Conservation (phyloP, 345 rosid species). For the Citrus sp. region DNA sequence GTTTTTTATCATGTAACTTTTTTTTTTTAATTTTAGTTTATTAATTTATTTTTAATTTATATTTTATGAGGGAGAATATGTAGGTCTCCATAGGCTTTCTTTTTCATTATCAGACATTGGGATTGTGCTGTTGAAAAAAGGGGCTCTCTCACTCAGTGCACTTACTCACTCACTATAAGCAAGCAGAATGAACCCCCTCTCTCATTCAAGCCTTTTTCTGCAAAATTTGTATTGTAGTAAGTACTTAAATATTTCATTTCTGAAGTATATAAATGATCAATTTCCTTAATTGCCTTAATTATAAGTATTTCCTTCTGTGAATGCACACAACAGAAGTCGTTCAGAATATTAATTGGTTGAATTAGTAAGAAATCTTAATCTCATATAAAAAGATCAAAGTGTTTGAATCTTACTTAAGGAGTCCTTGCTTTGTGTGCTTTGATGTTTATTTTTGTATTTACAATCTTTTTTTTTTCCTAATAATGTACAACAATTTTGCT, state of each 20-base stretch:
- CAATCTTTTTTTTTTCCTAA: not conserved
- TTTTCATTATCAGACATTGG: conserved; percentile 40
- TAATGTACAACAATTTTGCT: conserved; percentile 16
- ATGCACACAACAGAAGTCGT: not conserved
- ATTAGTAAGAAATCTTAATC: not conserved
- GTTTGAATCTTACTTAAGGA: not conserved
- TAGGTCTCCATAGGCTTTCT: conserved; percentile 30
- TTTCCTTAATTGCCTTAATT: conserved; percentile 3
- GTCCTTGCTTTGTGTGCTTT: not conserved
- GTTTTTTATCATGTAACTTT: not conserved
- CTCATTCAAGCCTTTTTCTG: conserved; percentile 3
- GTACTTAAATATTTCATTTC: conserved; percentile 15
- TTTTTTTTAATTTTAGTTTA: not conserved
- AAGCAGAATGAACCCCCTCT: not conserved
- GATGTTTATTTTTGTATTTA: not conserved
- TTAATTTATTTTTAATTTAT: not conserved
- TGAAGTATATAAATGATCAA: no score
- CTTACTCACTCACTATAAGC: not conserved
- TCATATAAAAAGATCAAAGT: not conserved
- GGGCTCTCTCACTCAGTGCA: conserved; percentile 18
- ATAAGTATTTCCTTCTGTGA: not conserved
- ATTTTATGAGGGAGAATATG: not conserved
- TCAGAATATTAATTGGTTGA: not conserved
- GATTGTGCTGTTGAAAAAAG: conserved; percentile 40
- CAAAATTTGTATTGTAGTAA: conserved; percentile 9